phyloP scores from a whole-genome alignment of 352 stramenopile genomes.

The Peronospora farinosa region DNA sequence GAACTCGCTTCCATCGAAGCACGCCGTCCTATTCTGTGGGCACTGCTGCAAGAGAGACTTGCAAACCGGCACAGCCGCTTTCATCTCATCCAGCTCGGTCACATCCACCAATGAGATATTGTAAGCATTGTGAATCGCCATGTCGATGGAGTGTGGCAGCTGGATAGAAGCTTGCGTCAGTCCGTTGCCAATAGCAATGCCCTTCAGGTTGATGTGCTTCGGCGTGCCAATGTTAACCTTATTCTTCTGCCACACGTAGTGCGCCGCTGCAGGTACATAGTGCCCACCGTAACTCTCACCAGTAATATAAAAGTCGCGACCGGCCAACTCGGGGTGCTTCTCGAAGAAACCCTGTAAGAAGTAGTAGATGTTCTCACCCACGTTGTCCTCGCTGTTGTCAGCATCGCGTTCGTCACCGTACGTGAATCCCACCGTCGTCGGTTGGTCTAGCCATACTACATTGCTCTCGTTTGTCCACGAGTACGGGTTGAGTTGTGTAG shows the following conservation, averaged over 20 bases:
- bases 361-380: conserved; percentile 63
- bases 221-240: conserved; percentile 17
- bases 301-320: conserved; percentile 56
- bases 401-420: conserved; percentile 35
- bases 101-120: conserved; percentile 45
- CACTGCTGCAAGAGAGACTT: conserved; percentile 27
- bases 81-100: conserved; percentile 34
- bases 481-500: conserved; percentile 44
- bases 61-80: conserved; percentile 26
- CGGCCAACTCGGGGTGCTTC: conserved; percentile 50
- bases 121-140: conserved; percentile 58
- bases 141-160: conserved; percentile 33
- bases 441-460: conserved; percentile 68
- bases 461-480: conserved; percentile 62
- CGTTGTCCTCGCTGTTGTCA: conserved; percentile 40
- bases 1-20: conserved; percentile 39
- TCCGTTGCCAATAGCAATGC: conserved; percentile 47
- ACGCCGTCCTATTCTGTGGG: conserved; percentile 35
- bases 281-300: conserved; percentile 69
- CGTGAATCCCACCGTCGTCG: conserved; percentile 49
- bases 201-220: conserved; percentile 38
- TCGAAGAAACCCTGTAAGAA: conserved; percentile 62
- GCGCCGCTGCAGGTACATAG: conserved; percentile 49
- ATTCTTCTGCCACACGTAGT: conserved; percentile 57
- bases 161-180: conserved; percentile 49